Evolutionary conservation across 805 yeast species (phyloP), one percentile per base, ranked within the genome.

Genomic region (Saccharomycopsis oosterbeekiorum): DNA sequence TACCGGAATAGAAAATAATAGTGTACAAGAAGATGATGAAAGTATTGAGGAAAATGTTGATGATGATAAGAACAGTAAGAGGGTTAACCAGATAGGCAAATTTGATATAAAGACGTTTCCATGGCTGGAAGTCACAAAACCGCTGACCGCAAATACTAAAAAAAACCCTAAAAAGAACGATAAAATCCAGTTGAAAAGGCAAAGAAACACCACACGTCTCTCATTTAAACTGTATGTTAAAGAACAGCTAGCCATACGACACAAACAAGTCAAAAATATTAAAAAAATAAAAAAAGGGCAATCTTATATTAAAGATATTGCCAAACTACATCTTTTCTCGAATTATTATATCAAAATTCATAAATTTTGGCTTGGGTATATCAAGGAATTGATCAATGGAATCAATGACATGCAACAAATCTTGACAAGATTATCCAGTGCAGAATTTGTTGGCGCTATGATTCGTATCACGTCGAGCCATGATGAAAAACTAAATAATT

Each of bases 381-480:
- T 59, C 21, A 24, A 34, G 6, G 61, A 59, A 24, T 50, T 64
- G 19, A 19, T 55, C 12, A 34, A 47, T 6, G 42, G 34, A 15
- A 17, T 53, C 17, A 34, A 29, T 21, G 53, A 40, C 9, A 40
- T 39, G 42, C 65, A 62, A 37, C 56, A 50, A 37, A 29, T 62
- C 26, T 47, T 60, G 14, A 37, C 61, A 21, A 64, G 60, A 40
- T 54, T 64, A 6, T 56, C 62, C 8, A 56, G 60, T 15, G 62
- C 65, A 5, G 66, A 64, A 19, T 64, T 17, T 42, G 43, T 62
- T 34, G 66, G 66, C 2, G 51, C 60, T 1, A 43, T 64, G 10
- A 47, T 60, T 19, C 34, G 63, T 12, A 57, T 64, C 12, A 58
- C 55, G 8, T 40, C 36, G 11, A 47, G 59, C 21, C 21, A 24